Conservation (phyloP, 768 basidiomycete genomes). For the Trametes meyenii region DNA sequence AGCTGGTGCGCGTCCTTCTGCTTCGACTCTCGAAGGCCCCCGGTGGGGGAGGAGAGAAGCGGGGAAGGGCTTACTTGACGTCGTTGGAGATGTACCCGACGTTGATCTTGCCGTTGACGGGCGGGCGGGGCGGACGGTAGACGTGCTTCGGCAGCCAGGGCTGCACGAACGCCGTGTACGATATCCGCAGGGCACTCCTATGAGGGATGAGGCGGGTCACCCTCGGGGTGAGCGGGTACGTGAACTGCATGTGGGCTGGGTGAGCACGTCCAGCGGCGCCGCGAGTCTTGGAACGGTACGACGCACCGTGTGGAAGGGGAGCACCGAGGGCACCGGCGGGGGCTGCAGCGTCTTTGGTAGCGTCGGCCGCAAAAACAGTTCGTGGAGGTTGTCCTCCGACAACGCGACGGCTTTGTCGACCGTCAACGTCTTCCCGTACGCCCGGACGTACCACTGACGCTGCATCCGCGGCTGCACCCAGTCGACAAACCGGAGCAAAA, state of each 20-base stretch:
- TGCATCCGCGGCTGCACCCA: conserved; percentile 47
- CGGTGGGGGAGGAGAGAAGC: not conserved
- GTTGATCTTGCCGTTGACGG: conserved; percentile 43
- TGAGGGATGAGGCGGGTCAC: conserved; percentile 50
- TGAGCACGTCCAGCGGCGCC: not conserved
- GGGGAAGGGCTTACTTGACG: conserved; percentile 39
- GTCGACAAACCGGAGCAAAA: conserved; percentile 48
- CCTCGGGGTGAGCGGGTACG: conserved; percentile 45
- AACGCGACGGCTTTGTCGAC: conserved; percentile 22
- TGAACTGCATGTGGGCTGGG: conserved; percentile 39
- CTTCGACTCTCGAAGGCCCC: too few relatives aligned
- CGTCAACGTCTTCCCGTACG: conserved; percentile 36
- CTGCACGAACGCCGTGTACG: conserved; percentile 44
- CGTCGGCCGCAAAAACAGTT: conserved; percentile 25
- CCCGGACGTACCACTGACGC: conserved; percentile 44
- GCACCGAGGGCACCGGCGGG: conserved; percentile 43
- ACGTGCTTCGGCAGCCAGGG: conserved; percentile 44
- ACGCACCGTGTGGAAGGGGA: conserved; percentile 54
- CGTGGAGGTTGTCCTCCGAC: conserved; percentile 12
- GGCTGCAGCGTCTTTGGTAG: conserved; percentile 31
- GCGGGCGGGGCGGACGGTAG: conserved; percentile 45
- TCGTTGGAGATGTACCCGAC: conserved; percentile 54
- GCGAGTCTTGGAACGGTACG: not conserved
- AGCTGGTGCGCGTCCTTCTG: too few relatives aligned
- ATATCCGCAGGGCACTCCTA: conserved; percentile 49